Evolutionary conservation across 2,329 filamentous ascomycete species (phyloP), one percentile per base, ranked within the genome.

Genomic region (Dactylellina drechsleri): DNA sequence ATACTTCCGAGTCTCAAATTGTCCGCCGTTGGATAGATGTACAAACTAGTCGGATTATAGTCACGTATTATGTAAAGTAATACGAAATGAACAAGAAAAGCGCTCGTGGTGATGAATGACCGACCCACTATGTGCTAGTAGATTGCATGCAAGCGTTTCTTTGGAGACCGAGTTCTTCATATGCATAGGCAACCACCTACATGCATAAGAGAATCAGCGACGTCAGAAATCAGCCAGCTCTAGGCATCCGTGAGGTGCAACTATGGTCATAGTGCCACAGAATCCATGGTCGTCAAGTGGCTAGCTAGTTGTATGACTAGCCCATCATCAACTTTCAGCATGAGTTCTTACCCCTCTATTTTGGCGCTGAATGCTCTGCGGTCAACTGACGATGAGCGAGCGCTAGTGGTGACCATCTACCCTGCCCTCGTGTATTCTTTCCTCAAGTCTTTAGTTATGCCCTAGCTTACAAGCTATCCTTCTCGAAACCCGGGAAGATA

Each of bases 401-500:
- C 6, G 13, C 15, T 15, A 20, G 31, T 36, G 6, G 31, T 10
- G 6, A 36, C 31, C 10, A 20, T 62, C 43, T 74, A 75, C 71
- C 71, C 71, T 64, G 71, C 71, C 68, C 47, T 65, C 71, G 71
- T 68, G 57, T 75, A 68, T 68, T 64, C 64, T 50, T 75, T 68
- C 71, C 71, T n/a, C 45, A 31, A 23, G 12, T 36, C 18, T 7
- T 23, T 52, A 49, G 13, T 47, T 10, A 23, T 52, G 49, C 16
- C 49, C 36, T 60, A 60, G 45, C 16, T 60, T 26, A 40, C 59
- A 59, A 16, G 40, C 36, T 64, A 59, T 56, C 36, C 58, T 75
- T 68, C 71, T 75, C 45, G 58, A 75, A 75, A 75, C 65, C 71
- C 53, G 71, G 71, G 53, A 75, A 68, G 64, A 68, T 75, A 67